Evolutionary conservation across 1,139 yeast species (phyloP), one percentile per base, ranked within the genome.

Genomic region (Arxiozyma slooffiae): DNA sequence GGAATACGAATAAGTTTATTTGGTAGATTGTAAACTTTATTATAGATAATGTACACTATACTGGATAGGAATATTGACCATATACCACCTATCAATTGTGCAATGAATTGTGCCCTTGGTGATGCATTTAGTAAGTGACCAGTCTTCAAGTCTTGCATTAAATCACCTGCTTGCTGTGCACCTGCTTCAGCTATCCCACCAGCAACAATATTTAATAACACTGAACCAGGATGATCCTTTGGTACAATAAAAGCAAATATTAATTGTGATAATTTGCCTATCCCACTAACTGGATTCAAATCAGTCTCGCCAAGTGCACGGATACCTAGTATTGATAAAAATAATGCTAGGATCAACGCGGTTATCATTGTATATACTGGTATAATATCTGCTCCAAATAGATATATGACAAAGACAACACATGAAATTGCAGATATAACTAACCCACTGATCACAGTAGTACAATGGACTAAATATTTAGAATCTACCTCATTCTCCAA

Each of bases 101-200:
- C 97, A 34, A 81, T 64, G 60, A 92, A 90, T 68, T 92, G 98
- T 1, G 96, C 96, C 53, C 76, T 77, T 22, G 97, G 97, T 0
- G 96, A 85, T 0, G 97, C 97, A 11, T 95, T 96, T 4, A 92
- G 64, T 48, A 92, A 68, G 67, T 87, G 95, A 0, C 98, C 97
- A 0, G 98, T 90, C 66, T 92, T 92, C 59, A 90, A 74, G 68
- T 92, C 98, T 72, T 92, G 97, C 96, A 90, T 87, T 62, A 92
- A 73, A 69, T 92, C 98, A 17, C 98, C 98, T 0, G 97, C 97
- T 68, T 92, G 98, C 68, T 92, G 97, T 2, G 98, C 97, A 7
- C 98, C 97, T 0, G 98, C 97, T 69, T 92, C 98, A 0, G 97
- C 95, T 37, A 92, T 82, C 7, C 96, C 97, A 17, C 98, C 98